phyloP scores from a whole-genome alignment of 306 rosid genomes.

The Aeschynomene evenia region DNA sequence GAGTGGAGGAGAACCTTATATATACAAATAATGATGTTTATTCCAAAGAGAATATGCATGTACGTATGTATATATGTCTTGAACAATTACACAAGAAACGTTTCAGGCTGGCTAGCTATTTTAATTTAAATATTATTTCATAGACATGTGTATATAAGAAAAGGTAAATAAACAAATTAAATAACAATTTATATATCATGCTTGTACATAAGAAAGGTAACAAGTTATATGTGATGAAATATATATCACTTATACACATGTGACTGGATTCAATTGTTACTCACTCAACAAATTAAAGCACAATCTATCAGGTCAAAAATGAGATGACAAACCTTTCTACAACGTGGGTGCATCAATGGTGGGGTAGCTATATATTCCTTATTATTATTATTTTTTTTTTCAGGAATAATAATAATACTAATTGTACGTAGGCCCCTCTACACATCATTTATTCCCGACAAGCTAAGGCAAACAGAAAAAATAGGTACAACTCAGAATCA shows the following conservation, averaged over 20 bases:
- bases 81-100: not conserved
- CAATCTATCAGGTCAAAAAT: not conserved
- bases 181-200: too few relatives aligned
- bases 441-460: slow-evolving; percentile 39
- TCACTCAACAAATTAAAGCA: not conserved
- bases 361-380: too few relatives aligned
- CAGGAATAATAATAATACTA: not conserved
- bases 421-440: slow-evolving; percentile 41
- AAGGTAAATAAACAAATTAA: not conserved
- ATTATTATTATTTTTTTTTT: too few relatives aligned
- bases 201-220: not conserved
- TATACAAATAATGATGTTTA: too few relatives aligned
- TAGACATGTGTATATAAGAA: not conserved
- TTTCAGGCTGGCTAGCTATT: not conserved
- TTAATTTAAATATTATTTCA: not conserved
- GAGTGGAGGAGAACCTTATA: too few relatives aligned
- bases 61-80: too few relatives aligned
- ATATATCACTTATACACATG: not conserved
- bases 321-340: not conserved
- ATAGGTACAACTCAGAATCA: slow-evolving; percentile 29
- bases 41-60: not conserved
- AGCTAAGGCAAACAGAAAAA: slow-evolving; percentile 2
- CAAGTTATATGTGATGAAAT: not conserved
- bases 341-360: slow-evolving; percentile 12
- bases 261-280: slow-evolving; percentile 15